Base-by-base conservation (phyloP, 371 early-diverging fungal species). In the Mucor sp. region DNA sequence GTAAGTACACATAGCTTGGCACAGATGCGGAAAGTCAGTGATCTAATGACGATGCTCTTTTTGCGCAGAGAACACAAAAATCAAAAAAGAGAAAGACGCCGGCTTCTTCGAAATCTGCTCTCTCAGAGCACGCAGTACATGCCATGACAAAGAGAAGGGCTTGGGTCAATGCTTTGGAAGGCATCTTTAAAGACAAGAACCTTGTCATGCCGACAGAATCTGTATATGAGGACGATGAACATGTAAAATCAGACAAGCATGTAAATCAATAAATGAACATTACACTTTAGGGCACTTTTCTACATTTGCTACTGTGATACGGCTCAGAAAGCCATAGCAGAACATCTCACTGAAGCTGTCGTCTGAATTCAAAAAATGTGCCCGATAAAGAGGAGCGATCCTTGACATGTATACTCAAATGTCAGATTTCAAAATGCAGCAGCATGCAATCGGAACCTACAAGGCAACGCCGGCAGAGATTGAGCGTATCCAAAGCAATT, bases 61-160 rank as follows among this genome's bases (percentile, higher is more conserved):
- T 44, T 57, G 3, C 62, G 39, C 50, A 86, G 88, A 80, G 90
- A 61, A 85, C 82, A 33, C 88, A 89, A 73, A 90, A 91, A 66
- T 85, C 93, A 25, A 91, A 91, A 78, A 90, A 93, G 75, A 87
- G 88, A 69, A 83, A 92, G 90, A 81, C 69, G 23, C 56, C 88
- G 5, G 66, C 86, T 6, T 75, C 85, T 6, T 81, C 81, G 17
- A 84, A 83, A 59, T 72, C 88, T 0, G 63, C 73, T 0, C 77
- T 91, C 66, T 88, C 77, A 6, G 85, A 83, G 27, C 78, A 80
- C 58, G 76, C 84, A 25, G 83, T 87, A 4, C 71, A 79, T 58
- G 83, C 86, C 4, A 79, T 90, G 79, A 79, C 83, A 28, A 79
- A 79, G 65, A 84, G 91, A 41, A 75, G 81, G n/a, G 66, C 78